phyloP scores from a whole-genome alignment of 139 green algal species.

The Gonium pectorale region DNA sequence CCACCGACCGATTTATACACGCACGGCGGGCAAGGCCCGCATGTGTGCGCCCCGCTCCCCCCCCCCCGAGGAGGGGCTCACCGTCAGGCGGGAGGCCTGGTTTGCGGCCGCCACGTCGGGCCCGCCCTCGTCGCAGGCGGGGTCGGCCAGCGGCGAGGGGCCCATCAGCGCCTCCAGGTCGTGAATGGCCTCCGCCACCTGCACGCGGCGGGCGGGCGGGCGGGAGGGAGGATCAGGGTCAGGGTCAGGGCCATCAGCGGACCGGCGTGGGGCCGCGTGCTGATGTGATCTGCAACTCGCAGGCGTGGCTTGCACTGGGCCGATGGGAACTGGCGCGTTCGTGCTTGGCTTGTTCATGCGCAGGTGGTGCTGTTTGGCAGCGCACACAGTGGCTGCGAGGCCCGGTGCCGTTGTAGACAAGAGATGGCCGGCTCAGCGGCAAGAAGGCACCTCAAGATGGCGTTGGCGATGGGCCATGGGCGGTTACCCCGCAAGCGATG shows the following conservation, averaged over 20 bases:
- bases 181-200: neutral
- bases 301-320: neutral
- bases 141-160: constrained; percentile 11
- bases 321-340: too few relatives aligned
- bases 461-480: neutral
- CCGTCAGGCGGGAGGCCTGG: constrained; percentile 5
- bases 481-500: too few relatives aligned
- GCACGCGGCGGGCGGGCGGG: neutral
- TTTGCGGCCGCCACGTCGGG: neutral
- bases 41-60: too few relatives aligned
- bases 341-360: too few relatives aligned
- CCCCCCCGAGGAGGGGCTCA: neutral
- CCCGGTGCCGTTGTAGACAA: too few relatives aligned
- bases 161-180: constrained; percentile 8
- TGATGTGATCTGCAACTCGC: neutral
- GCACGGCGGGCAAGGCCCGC: too few relatives aligned
- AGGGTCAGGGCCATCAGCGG: neutral
- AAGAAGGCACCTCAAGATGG: too few relatives aligned
- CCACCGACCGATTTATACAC: too few relatives aligned
- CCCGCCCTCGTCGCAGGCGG: neutral
- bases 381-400: too few relatives aligned
- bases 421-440: too few relatives aligned
- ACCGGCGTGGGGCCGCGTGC: neutral
- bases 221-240: neutral
- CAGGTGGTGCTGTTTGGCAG: too few relatives aligned